Percentiles rank a stretch among this genome's conserved stretches.
Evolutionary conservation across 108 stramenopile species (phyloP).

Genomic region (Cyclotella sp.): DNA sequence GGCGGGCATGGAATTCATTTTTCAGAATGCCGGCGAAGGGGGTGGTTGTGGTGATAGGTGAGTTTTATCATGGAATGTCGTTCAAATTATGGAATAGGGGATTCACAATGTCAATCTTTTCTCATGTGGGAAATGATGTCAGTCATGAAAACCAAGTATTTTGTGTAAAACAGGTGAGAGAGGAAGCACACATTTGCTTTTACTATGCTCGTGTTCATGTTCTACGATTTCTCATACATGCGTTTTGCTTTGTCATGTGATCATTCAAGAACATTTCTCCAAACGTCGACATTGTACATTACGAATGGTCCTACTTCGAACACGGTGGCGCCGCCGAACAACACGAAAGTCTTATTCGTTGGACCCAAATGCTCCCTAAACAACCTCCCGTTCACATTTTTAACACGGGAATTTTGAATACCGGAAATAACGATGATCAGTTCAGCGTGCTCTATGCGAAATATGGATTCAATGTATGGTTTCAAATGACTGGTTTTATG

Average conservation of each 20-base stretch:
- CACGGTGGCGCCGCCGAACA: conserved; percentile 13
- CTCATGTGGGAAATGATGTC: too few relatives aligned
- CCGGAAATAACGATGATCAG: conserved; percentile 2
- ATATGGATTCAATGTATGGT: conserved; percentile 50
- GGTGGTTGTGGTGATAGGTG: conserved; percentile 49
- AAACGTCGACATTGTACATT: conserved; percentile 50
- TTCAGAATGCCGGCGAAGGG: conserved; percentile 60
- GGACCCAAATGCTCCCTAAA: conserved; percentile 51
- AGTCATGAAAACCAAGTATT: conserved; percentile 50
- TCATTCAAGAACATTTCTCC: conserved; percentile 38
- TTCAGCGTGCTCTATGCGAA: conserved; percentile 32
- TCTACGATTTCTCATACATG: background rate
- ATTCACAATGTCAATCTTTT: background rate
- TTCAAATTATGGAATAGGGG: background rate
- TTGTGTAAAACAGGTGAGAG: conserved; percentile 47
- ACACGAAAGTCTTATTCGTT: conserved; percentile 48
- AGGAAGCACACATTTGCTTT: too few relatives aligned
- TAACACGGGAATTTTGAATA: conserved; percentile 19
- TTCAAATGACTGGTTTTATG: conserved; percentile 28
- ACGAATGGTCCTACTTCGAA: conserved; percentile 64
- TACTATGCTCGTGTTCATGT: background rate
- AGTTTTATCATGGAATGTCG: background rate
- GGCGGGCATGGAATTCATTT: conserved; percentile 57
- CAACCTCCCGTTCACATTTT: conserved; percentile 53
- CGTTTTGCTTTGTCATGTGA: background rate